Conservation (phyloP, 345 rosid genomes). For the Mallotus nudiflorus region DNA sequence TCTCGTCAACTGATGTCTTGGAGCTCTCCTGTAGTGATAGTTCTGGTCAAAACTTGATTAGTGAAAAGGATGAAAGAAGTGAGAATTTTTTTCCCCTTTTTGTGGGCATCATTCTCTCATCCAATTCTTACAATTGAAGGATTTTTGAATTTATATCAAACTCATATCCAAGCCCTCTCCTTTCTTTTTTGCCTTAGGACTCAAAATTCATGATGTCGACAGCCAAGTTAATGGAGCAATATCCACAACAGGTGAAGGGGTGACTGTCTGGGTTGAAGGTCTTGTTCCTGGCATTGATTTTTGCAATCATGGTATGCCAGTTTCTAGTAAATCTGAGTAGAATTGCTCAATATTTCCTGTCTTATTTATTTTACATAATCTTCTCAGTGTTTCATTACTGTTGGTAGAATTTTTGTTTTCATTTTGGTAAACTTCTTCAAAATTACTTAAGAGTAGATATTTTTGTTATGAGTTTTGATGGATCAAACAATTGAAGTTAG, state of each 20-base stretch:
- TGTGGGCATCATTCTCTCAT: neutral
- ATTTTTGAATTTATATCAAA: constrained; percentile 19
- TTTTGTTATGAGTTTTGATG: too few relatives aligned
- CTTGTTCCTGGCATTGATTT: constrained; percentile 98
- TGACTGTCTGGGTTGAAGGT: constrained; percentile 92
- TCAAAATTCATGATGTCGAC: constrained; percentile 22
- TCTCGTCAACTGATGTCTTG: constrained; percentile 15
- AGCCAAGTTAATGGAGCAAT: constrained; percentile 32
- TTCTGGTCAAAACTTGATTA: constrained; percentile 18
- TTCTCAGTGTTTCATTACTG: neutral
- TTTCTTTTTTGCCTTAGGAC: too few relatives aligned
- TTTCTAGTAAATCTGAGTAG: constrained; percentile 5
- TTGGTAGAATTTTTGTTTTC: neutral
- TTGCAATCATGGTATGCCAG: constrained; percentile 83
- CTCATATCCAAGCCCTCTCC: constrained; percentile 12
- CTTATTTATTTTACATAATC: neutral
- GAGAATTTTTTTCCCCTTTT: constrained; percentile 27
- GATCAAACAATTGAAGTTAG: neutral
- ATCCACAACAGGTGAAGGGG: constrained; percentile 42
- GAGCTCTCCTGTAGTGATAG: constrained; percentile 23
- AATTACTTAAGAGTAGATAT: neutral
- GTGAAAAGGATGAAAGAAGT: constrained; percentile 34
- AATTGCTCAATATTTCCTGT: neutral
- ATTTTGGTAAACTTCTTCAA: neutral
- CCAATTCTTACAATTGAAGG: neutral